Conservation (phyloP, 495 filamentous ascomycete species). For the Evernia prunastri region DNA sequence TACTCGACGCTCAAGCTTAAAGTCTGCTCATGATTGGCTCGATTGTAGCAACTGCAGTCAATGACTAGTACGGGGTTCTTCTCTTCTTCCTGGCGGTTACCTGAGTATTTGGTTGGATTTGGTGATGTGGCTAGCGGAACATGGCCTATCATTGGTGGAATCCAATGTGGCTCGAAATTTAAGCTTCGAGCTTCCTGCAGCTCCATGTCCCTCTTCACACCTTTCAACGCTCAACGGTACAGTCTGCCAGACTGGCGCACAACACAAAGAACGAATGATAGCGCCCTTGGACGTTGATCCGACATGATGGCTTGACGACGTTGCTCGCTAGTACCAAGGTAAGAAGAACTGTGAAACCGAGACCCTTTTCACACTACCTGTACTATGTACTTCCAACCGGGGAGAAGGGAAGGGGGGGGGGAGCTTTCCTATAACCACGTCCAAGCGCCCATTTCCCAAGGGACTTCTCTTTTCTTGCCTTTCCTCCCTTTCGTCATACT, state of each 20-base stretch:
- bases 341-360: slow-evolving; percentile 3
- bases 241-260: not conserved
- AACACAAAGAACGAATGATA: slow-evolving; percentile 10
- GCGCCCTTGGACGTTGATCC: not conserved
- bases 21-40: not conserved
- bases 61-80: not conserved
- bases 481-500: slow-evolving; percentile 23
- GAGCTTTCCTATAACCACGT: slow-evolving; percentile 25
- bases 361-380: slow-evolving; percentile 3
- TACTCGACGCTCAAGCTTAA: not conserved
- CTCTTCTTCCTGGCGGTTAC: slow-evolving; percentile 2
- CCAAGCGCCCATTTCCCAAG: slow-evolving; percentile 30
- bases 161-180: not conserved
- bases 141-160: not conserved
- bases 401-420: not conserved
- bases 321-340: slow-evolving; percentile 13
- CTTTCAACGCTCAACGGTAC: not conserved
- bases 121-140: not conserved
- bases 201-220: slow-evolving; percentile 1
- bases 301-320: slow-evolving; percentile 9
- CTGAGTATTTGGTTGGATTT: not conserved
- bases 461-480: slow-evolving; percentile 16
- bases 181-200: slow-evolving; percentile 3
- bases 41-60: not conserved
- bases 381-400: too few relatives aligned